These are phyloP conservation scores for Meyerozyma smithsonii DNA, from an alignment of 1,139 yeast species.

Conservation along the genomic window DNA sequence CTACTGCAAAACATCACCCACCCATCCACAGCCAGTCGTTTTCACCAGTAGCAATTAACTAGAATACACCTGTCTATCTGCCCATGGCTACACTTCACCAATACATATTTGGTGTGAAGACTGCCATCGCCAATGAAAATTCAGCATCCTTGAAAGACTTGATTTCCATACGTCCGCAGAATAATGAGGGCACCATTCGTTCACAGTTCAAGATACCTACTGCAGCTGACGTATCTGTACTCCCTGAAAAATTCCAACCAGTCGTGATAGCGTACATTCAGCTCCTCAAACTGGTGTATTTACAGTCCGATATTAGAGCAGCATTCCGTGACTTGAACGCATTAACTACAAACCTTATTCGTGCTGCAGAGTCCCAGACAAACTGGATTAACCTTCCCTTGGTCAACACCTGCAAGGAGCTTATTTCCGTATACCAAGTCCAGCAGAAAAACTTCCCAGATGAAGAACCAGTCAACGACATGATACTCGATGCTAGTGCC, in stretches of 20 bases:
- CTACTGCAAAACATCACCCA: not conserved
- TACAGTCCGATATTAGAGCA: constrained; percentile 29
- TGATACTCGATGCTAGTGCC: constrained; percentile 2
- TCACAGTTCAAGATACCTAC: not conserved
- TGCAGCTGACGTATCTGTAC: not conserved
- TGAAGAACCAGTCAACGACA: constrained; percentile 12
- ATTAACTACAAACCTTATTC: constrained; percentile 44
- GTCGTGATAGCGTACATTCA: constrained; percentile 32
- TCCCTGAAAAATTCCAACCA: not conserved
- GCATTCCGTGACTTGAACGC: constrained; percentile 39
- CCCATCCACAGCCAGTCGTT: not conserved
- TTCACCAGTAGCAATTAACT: not conserved
- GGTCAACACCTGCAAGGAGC: constrained; percentile 50
- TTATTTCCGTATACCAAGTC: constrained; percentile 44
- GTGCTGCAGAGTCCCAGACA: constrained; percentile 59
- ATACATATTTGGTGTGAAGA: not conserved
- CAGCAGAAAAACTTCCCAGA: constrained; percentile 30
- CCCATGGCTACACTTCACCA: not conserved
- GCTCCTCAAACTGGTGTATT: constrained; percentile 35
- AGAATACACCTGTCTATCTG: not conserved
- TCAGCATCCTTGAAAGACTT: not conserved
- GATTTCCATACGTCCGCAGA: not conserved
- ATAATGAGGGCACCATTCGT: not conserved
- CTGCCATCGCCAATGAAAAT: not conserved
- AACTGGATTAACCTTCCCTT: constrained; percentile 67